Evolutionary conservation across 106 monocot genomes (phyloP).

Genomic region (Dendrobium nobile): DNA sequence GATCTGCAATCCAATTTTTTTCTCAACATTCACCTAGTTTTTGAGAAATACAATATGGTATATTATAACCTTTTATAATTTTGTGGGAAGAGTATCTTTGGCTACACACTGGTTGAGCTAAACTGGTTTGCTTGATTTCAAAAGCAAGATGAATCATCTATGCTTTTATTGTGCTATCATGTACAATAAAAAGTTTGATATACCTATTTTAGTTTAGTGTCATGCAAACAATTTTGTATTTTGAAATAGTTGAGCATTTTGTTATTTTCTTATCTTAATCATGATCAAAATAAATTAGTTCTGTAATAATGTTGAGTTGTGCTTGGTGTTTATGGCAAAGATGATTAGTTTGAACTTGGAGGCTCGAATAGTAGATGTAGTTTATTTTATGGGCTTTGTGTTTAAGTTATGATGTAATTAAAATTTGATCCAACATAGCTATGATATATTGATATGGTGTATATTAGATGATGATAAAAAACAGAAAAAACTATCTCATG

Average conservation of each 20-base stretch:
- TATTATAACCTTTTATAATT: not conserved
- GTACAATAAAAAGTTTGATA: not conserved
- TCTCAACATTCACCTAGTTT: not conserved
- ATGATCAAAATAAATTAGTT: not conserved
- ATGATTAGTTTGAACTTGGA: not conserved
- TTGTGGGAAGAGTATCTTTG: not conserved
- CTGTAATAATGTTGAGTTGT: not conserved
- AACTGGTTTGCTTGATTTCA: not conserved
- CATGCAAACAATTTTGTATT: not conserved
- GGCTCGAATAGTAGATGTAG: not conserved
- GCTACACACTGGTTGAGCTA: not conserved
- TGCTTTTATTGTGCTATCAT: not conserved
- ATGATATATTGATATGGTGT: too few species aligned
- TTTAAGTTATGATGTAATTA: too few species aligned
- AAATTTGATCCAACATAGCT: too few species aligned
- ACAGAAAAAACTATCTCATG: too few species aligned
- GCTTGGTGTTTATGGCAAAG: not conserved
- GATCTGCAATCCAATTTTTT: not conserved
- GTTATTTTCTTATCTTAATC: not conserved
- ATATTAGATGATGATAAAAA: too few species aligned
- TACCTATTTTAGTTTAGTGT: not conserved
- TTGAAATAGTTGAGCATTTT: constrained; percentile 1
- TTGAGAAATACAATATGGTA: not conserved
- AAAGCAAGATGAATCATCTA: not conserved
- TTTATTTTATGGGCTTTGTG: too few species aligned